Base-by-base conservation (phyloP, 306 rosid genomes). In the Notholithocarpus densiflorus region DNA sequence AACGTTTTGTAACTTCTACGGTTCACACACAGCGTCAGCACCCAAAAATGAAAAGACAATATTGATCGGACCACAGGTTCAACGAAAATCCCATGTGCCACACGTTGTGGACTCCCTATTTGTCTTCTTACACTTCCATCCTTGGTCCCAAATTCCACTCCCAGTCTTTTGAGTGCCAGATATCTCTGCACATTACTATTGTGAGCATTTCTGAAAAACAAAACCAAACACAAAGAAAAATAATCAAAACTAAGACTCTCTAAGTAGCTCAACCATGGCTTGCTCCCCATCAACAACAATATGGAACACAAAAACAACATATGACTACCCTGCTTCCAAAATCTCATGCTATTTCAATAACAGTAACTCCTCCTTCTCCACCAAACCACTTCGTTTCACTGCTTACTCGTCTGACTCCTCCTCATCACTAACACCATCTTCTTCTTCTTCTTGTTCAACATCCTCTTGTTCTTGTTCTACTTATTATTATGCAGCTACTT, bases 241-340 rank as follows among this genome's bases (percentile, higher is more conserved):
- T 34, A 34, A 34, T 34, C 40, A 6, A 1, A 34, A 45, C 14
- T 45, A 45, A 45, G 52, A 45, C 69, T 27, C 54, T n/a, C 31
- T 31, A 34, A 34, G 9, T 34, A 45, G 54, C 60, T 61, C 81
- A 29, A 60, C 69, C 81, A 86, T 90, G 93, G 87, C 85, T 73
- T 54, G 74, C 71, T 83, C 20, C 34, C 52, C 77, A 10, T 79
- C 81, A 32, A 18, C 61, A 64, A 43, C 79, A 26, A 72, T 4
- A 72, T 73, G 79, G 73, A 68, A 78, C 27, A 75, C 51, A 60
- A 37, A 51, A 43, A 59, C 45, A 69, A 24, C 1, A 19, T 68
- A 37, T 20, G 75, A 68, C 43, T 48, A 68, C 43, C 48, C 76
- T 75, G 51, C 76, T 70, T 59, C 48, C 19, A 78, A 23, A 68